These are phyloP conservation scores for Tylopilus microsporus DNA, from an alignment of 1,284 basidiomycete genomes.

Conservation along the genomic window DNA sequence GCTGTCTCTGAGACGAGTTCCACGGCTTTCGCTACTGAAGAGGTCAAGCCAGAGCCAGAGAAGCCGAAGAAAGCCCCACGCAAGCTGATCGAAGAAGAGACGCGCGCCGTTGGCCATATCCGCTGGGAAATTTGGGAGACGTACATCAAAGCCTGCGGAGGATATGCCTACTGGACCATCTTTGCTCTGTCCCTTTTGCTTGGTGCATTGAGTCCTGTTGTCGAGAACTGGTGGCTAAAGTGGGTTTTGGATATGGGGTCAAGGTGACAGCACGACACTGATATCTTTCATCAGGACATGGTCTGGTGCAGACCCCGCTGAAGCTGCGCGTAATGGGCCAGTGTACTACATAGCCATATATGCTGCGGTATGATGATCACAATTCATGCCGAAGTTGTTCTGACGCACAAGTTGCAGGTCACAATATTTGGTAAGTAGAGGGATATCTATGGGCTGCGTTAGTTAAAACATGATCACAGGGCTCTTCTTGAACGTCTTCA, in stretches of 20 bases:
- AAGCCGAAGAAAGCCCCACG: slow-evolving; percentile 63
- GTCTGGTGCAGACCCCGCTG: slow-evolving; percentile 50
- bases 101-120: slow-evolving; percentile 81
- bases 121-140: slow-evolving; percentile 73
- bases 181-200: slow-evolving; percentile 59
- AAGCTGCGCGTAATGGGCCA: slow-evolving; percentile 44
- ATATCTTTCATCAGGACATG: slow-evolving; percentile 47
- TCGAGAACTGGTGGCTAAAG: slow-evolving; percentile 82
- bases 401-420: slow-evolving; percentile 31
- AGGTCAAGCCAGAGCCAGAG: slow-evolving; percentile 36
- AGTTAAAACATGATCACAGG: slow-evolving; percentile 34
- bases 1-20: slow-evolving; percentile 49
- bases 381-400: neutral
- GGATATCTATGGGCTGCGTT: neutral
- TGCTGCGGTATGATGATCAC: slow-evolving; percentile 45
- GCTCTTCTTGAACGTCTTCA: slow-evolving; percentile 58
- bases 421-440: slow-evolving; percentile 35
- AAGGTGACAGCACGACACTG: slow-evolving; percentile 1
- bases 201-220: slow-evolving; percentile 69
- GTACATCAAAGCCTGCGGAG: slow-evolving; percentile 73
- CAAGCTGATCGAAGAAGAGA: slow-evolving; percentile 89
- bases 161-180: slow-evolving; percentile 63
- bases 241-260: slow-evolving; percentile 29
- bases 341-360: slow-evolving; percentile 78
- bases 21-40: slow-evolving; percentile 35